phyloP scores from a whole-genome alignment of 805 yeast species.

The Henningerozyma blattae region DNA sequence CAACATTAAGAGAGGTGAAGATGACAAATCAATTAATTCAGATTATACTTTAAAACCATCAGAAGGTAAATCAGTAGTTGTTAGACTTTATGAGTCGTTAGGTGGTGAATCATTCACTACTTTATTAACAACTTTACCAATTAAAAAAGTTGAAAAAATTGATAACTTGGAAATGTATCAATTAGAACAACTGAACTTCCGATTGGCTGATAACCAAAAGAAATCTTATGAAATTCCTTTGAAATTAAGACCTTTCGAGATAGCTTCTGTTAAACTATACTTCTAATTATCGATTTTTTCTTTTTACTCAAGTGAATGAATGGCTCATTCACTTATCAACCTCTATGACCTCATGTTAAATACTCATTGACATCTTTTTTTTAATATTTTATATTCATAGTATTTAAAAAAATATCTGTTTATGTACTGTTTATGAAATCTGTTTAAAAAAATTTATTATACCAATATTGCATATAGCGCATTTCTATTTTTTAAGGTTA shows the following conservation, averaged over 20 bases:
- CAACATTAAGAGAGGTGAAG: slow-evolving; percentile 79
- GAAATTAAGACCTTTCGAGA: slow-evolving; percentile 62
- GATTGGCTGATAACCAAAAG: slow-evolving; percentile 23
- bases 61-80: slow-evolving; percentile 42
- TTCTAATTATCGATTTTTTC: too few species aligned
- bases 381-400: too few species aligned
- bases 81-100: slow-evolving; percentile 75
- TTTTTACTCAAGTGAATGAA: too few species aligned
- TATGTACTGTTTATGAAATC: too few species aligned
- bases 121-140: slow-evolving; percentile 34
- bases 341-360: too few species aligned
- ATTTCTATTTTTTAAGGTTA: too few species aligned
- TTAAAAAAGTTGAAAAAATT: slow-evolving; percentile 39
- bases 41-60: slow-evolving; percentile 33
- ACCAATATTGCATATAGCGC: too few species aligned
- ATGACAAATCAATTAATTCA: slow-evolving; percentile 46
- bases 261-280: slow-evolving; percentile 35
- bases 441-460: too few species aligned
- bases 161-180: slow-evolving; percentile 45
- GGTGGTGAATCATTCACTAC: slow-evolving; percentile 63
- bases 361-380: too few species aligned
- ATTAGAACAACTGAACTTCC: slow-evolving; percentile 28
- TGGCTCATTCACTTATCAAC: too few species aligned
- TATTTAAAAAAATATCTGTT: too few species aligned
- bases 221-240: slow-evolving; percentile 30